Evolutionary conservation across 257 asterid genomes (phyloP).

Genomic region (Linaria vulgaris): DNA sequence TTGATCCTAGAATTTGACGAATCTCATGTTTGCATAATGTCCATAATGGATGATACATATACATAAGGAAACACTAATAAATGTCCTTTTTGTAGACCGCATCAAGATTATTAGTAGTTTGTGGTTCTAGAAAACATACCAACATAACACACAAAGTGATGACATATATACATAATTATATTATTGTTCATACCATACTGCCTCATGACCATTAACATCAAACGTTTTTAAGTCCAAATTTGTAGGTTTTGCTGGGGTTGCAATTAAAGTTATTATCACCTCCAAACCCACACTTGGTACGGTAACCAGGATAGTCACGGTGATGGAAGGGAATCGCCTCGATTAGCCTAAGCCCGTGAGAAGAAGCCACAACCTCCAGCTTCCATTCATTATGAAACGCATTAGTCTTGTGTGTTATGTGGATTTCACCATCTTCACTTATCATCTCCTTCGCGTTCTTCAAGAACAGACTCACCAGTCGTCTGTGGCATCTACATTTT

Average conservation of each 20-base stretch:
- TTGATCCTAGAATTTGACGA: too few relatives aligned
- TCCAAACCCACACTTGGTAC: constrained; percentile 39
- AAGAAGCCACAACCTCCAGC: constrained; percentile 21
- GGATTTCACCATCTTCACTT: constrained; percentile 35
- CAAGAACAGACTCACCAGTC: constrained; percentile 35
- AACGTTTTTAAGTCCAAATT: constrained; percentile 19
- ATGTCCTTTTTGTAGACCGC: too few relatives aligned
- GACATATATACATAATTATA: background rate
- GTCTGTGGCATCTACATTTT: constrained; percentile 29
- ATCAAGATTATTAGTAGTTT: too few relatives aligned
- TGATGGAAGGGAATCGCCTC: constrained; percentile 22
- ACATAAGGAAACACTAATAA: too few relatives aligned
- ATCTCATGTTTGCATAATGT: too few relatives aligned
- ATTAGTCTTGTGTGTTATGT: constrained; percentile 46
- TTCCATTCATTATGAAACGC: constrained; percentile 29
- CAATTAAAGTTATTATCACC: constrained; percentile 35
- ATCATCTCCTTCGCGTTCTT: constrained; percentile 40
- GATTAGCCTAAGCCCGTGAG: constrained; percentile 20
- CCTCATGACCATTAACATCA: too few relatives aligned
- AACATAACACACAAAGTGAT: too few relatives aligned
- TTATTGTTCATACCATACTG: background rate
- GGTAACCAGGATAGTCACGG: constrained; percentile 36
- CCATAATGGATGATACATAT: too few relatives aligned
- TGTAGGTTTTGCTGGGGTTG: constrained; percentile 34
- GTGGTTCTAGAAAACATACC: too few relatives aligned